Evolutionary conservation across 768 basidiomycete genomes (phyloP), one percentile per base, ranked within the genome.

Genomic region (Hericium coralloides): DNA sequence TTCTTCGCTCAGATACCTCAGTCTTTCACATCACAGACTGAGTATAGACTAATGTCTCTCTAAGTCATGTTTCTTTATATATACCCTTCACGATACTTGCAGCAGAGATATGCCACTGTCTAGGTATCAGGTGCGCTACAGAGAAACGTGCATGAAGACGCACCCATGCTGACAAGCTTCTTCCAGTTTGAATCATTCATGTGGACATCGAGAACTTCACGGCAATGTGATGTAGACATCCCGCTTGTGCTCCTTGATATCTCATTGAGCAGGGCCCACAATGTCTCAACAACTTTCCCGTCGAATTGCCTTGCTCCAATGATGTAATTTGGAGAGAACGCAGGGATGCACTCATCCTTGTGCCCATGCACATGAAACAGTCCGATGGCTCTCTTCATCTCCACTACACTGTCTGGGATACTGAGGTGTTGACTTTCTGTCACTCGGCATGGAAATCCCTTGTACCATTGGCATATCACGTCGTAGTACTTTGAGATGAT

Each of bases 351-450:
- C n/a, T 41, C 23, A 20, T 57, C 26, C 18, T 52, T 25, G 14
- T 57, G 56, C 1, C 56, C 56, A 37, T 57, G 56, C 12, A 56
- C 51, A 47, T 55, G 54, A 12, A 55, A 55, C 2, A 55, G 54
- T 2, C 54, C 54, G 2, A 55, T 55, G 5, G 17, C 41, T 15
- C 6, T 43, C 41, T 20, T 10, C 17, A 12, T 6, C 20, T 43
- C 41, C 39, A 41, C 14, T 9, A 14, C 39, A n/a, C n/a, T n/a
- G n/a, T 12, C 14, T 41, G n/a, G 14, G 12, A 26, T 10, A 15
- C 47, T 55, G 8, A 55, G n/a, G 10, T 41, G 10, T n/a, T 41
- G 12, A 14, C 39, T n/a, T n/a, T 41, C 39, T 9, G 2, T 12
- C 39, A 41, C 12, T 2, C 39, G 3, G 2, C n/a, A 3, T 12